These are phyloP conservation scores for Rhynchospora breviuscula DNA, from an alignment of 176 grass and related monocot species.

Conservation along the genomic window DNA sequence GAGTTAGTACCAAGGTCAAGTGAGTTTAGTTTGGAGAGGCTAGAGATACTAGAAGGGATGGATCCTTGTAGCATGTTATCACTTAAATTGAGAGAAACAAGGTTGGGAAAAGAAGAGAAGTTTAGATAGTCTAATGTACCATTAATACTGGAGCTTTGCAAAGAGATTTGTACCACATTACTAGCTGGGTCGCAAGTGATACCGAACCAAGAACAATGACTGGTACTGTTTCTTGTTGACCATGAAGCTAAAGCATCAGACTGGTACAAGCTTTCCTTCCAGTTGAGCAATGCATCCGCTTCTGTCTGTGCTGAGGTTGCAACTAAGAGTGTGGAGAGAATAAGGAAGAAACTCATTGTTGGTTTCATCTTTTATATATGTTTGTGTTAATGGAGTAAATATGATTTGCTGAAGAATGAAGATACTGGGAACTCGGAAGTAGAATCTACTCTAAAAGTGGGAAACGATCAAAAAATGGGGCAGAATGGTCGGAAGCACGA, in stretches of 20 bases:
- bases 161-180: constrained; percentile 39
- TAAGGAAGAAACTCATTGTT: background rate
- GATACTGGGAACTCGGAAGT: background rate
- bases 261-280: constrained; percentile 52
- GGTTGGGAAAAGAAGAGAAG: constrained; percentile 35
- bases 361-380: background rate
- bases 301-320: constrained; percentile 31
- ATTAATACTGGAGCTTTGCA: constrained; percentile 33
- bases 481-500: too few relatives aligned
- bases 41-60: constrained; percentile 33
- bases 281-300: constrained; percentile 42
- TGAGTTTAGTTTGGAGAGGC: constrained; percentile 20
- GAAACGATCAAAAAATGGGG: too few relatives aligned
- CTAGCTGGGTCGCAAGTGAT: constrained; percentile 45
- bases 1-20: constrained; percentile 28
- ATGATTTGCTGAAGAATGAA: background rate
- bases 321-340: background rate
- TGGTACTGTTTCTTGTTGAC: constrained; percentile 28
- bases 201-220: constrained; percentile 50
- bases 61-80: constrained; percentile 47
- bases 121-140: constrained; percentile 53
- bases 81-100: constrained; percentile 56
- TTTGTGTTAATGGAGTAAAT: background rate
- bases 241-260: constrained; percentile 40
- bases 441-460: background rate